Base-by-base conservation (phyloP, 2,329 filamentous ascomycete species). In the Talaromyces sp. region DNA sequence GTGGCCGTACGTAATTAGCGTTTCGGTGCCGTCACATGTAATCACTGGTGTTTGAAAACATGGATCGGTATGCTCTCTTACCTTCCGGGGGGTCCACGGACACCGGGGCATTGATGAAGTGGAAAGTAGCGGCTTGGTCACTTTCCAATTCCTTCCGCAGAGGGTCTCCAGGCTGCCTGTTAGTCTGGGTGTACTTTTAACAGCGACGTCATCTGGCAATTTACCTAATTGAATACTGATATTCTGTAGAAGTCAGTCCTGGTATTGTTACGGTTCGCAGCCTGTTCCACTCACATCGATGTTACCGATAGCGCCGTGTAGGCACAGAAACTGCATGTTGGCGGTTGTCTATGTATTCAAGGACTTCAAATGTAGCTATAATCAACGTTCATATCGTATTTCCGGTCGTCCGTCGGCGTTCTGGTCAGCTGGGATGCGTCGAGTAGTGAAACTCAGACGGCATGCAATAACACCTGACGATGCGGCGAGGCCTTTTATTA, bases 241-340 rank as follows among this genome's bases (percentile, higher is more conserved):
- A 13, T 47, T 65, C 63, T 65, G 31, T 45, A 15, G 17, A 39
- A 7, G 39, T 65, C 19, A 65, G 58, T 8, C 10, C 5, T 25
- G 33, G 4, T 22, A 22, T 25, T 50, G 3, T 13, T 15, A 25
- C 10, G 7, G 11, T 4, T 22, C 17, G 31, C 5, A 37, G 19
- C 17, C 25, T 43, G 25, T 17, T n/a, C 22, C 22, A 68, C 72
- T 15, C 60, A 74, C 72, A 52, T 74, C 67, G 15, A 70, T 62
- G 50, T 73, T 74, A 63, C 70, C 70, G 68, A 73, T 72, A 49
- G 71, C 70, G 54, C 72, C 72, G 52, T 73, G 72, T 41, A 73
- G 69, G 58, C 72, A 73, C 19, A 73, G 35, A 57, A 73, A 73
- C 27, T 69, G 67, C 72, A 74, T 73, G 45, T 11, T 68, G 60